Evolutionary conservation across 352 stramenopile genomes (phyloP).

Genomic region (Pseudoperonospora humuli): DNA sequence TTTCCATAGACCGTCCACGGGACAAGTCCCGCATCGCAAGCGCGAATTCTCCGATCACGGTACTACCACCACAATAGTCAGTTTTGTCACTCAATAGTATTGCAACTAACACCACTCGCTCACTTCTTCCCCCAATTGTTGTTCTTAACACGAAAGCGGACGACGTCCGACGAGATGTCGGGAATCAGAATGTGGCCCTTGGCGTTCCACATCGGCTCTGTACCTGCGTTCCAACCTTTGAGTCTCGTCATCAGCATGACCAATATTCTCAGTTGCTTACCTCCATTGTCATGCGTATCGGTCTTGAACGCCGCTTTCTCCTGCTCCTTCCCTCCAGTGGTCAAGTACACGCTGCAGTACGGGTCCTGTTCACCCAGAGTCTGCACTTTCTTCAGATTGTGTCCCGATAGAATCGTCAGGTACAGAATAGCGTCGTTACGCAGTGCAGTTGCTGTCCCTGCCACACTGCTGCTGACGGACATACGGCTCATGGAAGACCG

Average conservation of each 20-base stretch:
- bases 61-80: conserved; percentile 23
- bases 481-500: conserved; percentile 23
- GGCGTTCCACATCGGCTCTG: conserved; percentile 61
- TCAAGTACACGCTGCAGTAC: conserved; percentile 55
- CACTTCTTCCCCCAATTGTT: conserved; percentile 81
- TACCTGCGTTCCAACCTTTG: conserved; percentile 19
- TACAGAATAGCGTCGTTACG: conserved; percentile 70
- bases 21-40: conserved; percentile 64
- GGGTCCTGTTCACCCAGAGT: conserved; percentile 66
- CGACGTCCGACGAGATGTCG: conserved; percentile 54
- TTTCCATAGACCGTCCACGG: conserved; percentile 67
- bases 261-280: conserved; percentile 11
- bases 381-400: conserved; percentile 64
- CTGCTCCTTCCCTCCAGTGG: conserved; percentile 41
- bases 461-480: conserved; percentile 27
- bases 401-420: conserved; percentile 52
- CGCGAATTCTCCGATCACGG: conserved; percentile 61
- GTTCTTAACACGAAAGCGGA: conserved; percentile 67
- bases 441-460: conserved; percentile 24
- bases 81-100: too few relatives aligned
- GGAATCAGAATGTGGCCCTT: conserved; percentile 65
- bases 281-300: conserved; percentile 65
- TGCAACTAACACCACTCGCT: too few relatives aligned
- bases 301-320: conserved; percentile 59
- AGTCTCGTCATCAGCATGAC: conserved; percentile 2